phyloP scores from a whole-genome alignment of 768 basidiomycete species.

The Collybiopsis luxurians region DNA sequence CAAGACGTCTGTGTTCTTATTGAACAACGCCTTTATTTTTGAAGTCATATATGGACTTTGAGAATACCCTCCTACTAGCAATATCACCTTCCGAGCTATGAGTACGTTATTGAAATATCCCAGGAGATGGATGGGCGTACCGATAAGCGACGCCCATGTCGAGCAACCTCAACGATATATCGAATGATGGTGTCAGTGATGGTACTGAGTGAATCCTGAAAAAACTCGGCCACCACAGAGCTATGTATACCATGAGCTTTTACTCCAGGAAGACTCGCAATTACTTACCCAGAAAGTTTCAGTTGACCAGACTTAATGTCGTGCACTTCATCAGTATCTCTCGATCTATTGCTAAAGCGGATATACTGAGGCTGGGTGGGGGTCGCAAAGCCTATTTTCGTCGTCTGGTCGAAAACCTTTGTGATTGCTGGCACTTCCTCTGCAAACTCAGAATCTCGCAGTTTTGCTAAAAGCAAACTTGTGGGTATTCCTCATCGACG shows the following conservation, averaged over 20 bases:
- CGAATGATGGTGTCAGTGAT: too few species aligned
- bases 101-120: neutral
- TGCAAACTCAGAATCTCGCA: slow-evolving; percentile 36
- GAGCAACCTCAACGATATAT: too few species aligned
- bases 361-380: slow-evolving; percentile 40
- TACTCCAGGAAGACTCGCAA: too few species aligned
- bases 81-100: slow-evolving; percentile 9
- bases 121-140: neutral
- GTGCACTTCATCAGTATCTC: slow-evolving; percentile 35
- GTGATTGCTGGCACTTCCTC: slow-evolving; percentile 42
- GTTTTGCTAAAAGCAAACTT: slow-evolving; percentile 27
- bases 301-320: slow-evolving; percentile 47
- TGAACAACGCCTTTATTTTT: slow-evolving; percentile 32
- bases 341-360: slow-evolving; percentile 39
- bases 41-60: slow-evolving; percentile 55
- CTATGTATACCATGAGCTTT: too few species aligned
- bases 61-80: slow-evolving; percentile 57
- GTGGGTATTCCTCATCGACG: neutral
- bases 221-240: too few species aligned
- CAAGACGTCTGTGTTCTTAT: slow-evolving; percentile 38
- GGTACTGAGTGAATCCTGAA: too few species aligned
- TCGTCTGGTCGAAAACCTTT: slow-evolving; percentile 42
- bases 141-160: too few species aligned
- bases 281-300: slow-evolving; percentile 35
- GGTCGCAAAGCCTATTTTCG: slow-evolving; percentile 43